Base-by-base conservation (phyloP, 176 grass and related monocot species). In the Avena insularis region DNA sequence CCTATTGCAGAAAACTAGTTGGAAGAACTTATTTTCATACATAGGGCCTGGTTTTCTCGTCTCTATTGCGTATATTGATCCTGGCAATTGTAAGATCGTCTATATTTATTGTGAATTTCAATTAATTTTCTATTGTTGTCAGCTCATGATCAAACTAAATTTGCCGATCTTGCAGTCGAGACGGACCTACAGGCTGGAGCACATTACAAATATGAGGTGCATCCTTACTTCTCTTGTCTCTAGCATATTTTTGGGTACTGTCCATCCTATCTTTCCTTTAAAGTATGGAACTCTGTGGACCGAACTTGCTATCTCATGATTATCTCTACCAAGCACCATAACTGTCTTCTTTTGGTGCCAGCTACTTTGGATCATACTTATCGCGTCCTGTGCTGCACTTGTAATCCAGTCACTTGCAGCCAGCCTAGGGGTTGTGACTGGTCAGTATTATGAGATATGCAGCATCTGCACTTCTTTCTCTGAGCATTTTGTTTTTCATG, bases 361-460 rank as follows among this genome's bases (percentile, higher is more conserved):
- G 97, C 94, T 99, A 82, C 89, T 99, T 80, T 99, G 97, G 94
- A 96, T 99, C 75, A 99, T 99, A 89, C 94, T 99, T 83, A 43
- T 94, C 36, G 97, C 97, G 4, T 99, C 97, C 47, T 99, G 97
- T 87, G 92, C 97, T 74, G 97, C 97, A 59, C 94, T 99, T 91
- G 54, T 99, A 43, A 99, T 99, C 77, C 97, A 99, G 80, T 93
- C 94, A 67, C 97, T 99, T 79, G 97, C 97, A 54, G 92, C 97
- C 80, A 99, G 87, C 61, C 84, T 99, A 86, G 97, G 97, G 8
- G 97, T 96, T 53, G 94, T 99, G 25, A 99, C 97, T 96, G 94
- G 94, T 99, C 21, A 23, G 71, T 88, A 85, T 78, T 61, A 82
- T 55, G 78, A 77, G 17, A 71, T 5, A 7, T 85, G 46, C 6